Evolutionary conservation across 139 green algal species (phyloP), one percentile per base, ranked within the genome.

Genomic region (Dunaliella primolecta): DNA sequence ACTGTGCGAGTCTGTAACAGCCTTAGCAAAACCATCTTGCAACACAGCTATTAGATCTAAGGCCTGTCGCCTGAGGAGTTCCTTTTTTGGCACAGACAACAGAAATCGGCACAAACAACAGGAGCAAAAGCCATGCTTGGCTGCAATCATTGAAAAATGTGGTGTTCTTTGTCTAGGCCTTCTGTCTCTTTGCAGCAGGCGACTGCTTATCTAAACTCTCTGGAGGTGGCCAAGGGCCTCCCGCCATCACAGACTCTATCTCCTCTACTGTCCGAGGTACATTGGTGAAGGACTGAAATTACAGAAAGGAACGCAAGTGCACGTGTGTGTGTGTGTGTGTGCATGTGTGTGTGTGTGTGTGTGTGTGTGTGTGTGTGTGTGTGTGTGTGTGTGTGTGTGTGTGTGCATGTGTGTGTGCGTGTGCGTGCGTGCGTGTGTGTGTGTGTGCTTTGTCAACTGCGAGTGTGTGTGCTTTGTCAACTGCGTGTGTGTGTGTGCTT

Each of bases 221-320:
- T 25, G 46, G 7, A 64, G 46, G 46, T 64, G 89, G 90, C 93
- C 93, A 97, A 7, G 71, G 25, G 30, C 24, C 89, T 0, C 95
- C 95, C 30, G 93, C 95, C 96, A 98, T 98, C 0, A 98, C 94
- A 1, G 85, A 85, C 84, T 98, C 96, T 20, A 98, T 86, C 20
- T 98, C 96, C 55, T 92, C 89, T 1, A 94, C 80, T 0, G 86
- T 90, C 0, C 96, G 83, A 0, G 96, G 96, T 64, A 97, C 93
- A 30, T 93, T 83, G 2, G 94, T 97, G 55, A 98, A 86, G 30
- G 84, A 93, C 80, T 92, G 78, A 0, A 80, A 81, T 25, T 30
- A 21, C 20, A 2, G 29, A 34, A 70, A 32, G 34, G 55, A 78
- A 1, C 25, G n/a, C 15, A 35, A 32, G 2, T 23, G n/a, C 1